phyloP scores from a whole-genome alignment of 257 asterid species.

The Solanum appendiculatum region DNA sequence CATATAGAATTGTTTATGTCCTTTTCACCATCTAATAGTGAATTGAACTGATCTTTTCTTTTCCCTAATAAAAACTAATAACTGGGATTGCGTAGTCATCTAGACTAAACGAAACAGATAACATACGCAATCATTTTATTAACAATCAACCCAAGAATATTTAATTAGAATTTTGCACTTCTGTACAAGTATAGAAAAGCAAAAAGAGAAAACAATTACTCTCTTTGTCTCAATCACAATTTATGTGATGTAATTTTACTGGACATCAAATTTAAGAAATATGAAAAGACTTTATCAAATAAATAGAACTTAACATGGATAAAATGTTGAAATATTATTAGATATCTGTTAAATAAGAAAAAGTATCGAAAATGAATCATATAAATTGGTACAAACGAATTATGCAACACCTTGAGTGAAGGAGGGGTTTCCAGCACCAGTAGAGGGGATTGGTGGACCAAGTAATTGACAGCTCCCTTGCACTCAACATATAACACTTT shows the following conservation, averaged over 20 bases:
- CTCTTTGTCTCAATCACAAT: background rate
- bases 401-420: slow-evolving; percentile 1
- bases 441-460: slow-evolving; percentile 47
- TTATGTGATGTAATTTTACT: background rate
- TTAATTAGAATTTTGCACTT: background rate
- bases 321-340: background rate
- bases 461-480: slow-evolving; percentile 52
- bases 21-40: background rate
- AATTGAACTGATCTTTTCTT: background rate
- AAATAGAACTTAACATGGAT: background rate
- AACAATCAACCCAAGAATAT: background rate
- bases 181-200: background rate
- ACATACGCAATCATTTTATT: background rate
- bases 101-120: background rate
- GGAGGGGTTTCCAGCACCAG: slow-evolving; percentile 72
- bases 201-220: background rate
- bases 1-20: background rate
- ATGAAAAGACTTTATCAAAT: background rate
- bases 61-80: too few species aligned
- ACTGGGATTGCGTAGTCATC: background rate
- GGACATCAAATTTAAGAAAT: background rate
- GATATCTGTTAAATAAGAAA: too few species aligned
- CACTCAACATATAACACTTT: slow-evolving; percentile 59
- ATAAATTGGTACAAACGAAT: background rate
- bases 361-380: background rate